These are phyloP conservation scores for Carex arenaria DNA, from an alignment of 202 grass and related monocot genomes.

Conservation along the genomic window DNA sequence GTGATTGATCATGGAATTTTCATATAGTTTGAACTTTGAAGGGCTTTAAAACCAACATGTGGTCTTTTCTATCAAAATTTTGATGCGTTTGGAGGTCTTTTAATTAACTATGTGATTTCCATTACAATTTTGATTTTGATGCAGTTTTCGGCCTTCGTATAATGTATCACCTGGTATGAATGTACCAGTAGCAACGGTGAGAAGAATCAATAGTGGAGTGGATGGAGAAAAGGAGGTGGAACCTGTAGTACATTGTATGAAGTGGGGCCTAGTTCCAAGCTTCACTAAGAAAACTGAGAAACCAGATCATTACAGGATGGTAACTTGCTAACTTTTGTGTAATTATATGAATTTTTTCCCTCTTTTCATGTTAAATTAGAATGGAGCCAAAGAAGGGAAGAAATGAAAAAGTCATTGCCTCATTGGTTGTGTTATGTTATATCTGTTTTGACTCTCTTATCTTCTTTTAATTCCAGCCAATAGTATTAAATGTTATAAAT, in stretches of 20 bases:
- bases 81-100: neutral
- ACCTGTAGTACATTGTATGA: conserved; percentile 74
- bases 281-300: conserved; percentile 82
- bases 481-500: neutral
- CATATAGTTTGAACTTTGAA: neutral
- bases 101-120: neutral
- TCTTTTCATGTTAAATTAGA: neutral
- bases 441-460: neutral
- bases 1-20: neutral
- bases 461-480: neutral
- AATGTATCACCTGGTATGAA: conserved; percentile 68
- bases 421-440: neutral
- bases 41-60: neutral
- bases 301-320: conserved; percentile 91
- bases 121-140: neutral
- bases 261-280: conserved; percentile 93
- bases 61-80: neutral
- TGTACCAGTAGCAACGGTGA: conserved; percentile 48
- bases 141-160: conserved; percentile 74
- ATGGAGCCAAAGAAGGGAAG: neutral
- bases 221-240: conserved; percentile 7
- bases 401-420: neutral
- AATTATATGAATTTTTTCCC: neutral
- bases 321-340: conserved; percentile 10
- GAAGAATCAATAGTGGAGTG: neutral